These are phyloP conservation scores for Discostella stelligera DNA, from an alignment of 352 stramenopile genomes.

Conservation along the genomic window DNA sequence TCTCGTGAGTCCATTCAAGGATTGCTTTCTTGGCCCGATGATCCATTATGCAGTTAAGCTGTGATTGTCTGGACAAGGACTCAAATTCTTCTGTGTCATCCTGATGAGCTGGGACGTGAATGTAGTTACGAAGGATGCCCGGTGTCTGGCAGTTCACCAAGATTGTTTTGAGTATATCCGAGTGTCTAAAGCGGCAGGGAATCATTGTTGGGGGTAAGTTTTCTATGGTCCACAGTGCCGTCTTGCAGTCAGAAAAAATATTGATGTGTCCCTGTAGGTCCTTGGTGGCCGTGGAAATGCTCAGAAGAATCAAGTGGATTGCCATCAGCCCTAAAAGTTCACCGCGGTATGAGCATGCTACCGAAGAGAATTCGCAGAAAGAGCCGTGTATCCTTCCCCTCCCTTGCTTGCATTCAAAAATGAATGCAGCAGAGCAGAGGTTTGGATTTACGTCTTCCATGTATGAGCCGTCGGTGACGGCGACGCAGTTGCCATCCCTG, in stretches of 20 bases:
- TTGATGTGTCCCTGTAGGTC: not conserved
- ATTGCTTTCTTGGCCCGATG: not conserved
- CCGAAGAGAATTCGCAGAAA: not conserved
- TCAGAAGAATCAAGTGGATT: constrained; percentile 7
- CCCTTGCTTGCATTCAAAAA: not conserved
- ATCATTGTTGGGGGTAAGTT: constrained; percentile 9
- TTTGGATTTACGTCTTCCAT: constrained; percentile 5
- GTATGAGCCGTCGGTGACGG: constrained; percentile 14
- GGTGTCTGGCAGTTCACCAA: constrained; percentile 6
- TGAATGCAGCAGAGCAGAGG: constrained; percentile 10
- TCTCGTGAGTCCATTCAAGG: too few species aligned
- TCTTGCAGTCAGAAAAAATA: constrained; percentile 13
- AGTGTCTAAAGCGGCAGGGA: constrained; percentile 1
- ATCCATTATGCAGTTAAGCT: constrained; percentile 1
- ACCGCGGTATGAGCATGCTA: constrained; percentile 14
- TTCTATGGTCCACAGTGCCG: not conserved
- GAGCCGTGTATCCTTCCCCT: not conserved
- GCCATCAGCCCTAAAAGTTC: constrained; percentile 17
- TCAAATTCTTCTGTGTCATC: not conserved
- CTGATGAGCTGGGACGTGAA: constrained; percentile 12
- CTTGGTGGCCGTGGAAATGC: not conserved
- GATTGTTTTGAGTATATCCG: constrained; percentile 17
- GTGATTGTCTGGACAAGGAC: not conserved
- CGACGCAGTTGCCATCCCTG: constrained; percentile 5
- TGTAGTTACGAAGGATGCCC: not conserved